These are phyloP conservation scores for Paramyrothecium sp. DNA, from an alignment of 2,329 filamentous ascomycete genomes.

Conservation along the genomic window DNA sequence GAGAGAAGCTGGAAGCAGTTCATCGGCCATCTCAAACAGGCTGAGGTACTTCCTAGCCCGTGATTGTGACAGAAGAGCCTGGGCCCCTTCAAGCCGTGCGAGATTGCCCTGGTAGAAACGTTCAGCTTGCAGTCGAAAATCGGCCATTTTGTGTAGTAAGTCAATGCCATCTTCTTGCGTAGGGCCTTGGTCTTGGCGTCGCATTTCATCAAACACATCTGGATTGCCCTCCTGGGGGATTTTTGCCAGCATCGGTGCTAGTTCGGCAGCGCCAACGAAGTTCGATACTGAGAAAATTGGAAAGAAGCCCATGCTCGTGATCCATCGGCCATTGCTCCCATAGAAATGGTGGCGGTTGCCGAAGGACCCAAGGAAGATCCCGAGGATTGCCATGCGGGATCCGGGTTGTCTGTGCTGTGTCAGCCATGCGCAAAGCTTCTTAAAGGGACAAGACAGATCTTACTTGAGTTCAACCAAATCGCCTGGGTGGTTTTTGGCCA, in stretches of 20 bases:
- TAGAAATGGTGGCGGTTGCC: conserved; percentile 54
- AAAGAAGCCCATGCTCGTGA: conserved; percentile 38
- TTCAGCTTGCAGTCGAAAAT: conserved; percentile 42
- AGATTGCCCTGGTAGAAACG: conserved; percentile 47
- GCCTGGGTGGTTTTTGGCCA: conserved; percentile 33
- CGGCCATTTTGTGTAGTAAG: conserved; percentile 46
- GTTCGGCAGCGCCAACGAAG: conserved; percentile 40
- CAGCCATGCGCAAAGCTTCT: conserved; percentile 5
- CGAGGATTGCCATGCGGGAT: conserved; percentile 47
- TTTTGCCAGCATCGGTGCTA: conserved; percentile 34
- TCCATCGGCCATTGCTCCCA: conserved; percentile 49
- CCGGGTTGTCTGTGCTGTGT: conserved; percentile 23
- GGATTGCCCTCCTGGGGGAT: conserved; percentile 24
- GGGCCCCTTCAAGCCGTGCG: conserved; percentile 45
- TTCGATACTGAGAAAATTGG: conserved; percentile 49
- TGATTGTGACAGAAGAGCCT: conserved; percentile 34
- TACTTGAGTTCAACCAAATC: conserved; percentile 51
- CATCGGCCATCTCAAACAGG: conserved; percentile 48
- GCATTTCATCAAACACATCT: conserved; percentile 29
- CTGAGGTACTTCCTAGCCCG: conserved; percentile 43
- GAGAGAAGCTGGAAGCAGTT: conserved; percentile 35
- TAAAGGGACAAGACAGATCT: conserved; percentile 1
- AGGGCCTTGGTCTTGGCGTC: conserved; percentile 36
- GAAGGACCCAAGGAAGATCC: conserved; percentile 51
- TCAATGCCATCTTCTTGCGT: conserved; percentile 38